These are phyloP conservation scores for Exobasidium rhododendri DNA, from an alignment of 1,284 basidiomycete genomes.

Conservation along the genomic window DNA sequence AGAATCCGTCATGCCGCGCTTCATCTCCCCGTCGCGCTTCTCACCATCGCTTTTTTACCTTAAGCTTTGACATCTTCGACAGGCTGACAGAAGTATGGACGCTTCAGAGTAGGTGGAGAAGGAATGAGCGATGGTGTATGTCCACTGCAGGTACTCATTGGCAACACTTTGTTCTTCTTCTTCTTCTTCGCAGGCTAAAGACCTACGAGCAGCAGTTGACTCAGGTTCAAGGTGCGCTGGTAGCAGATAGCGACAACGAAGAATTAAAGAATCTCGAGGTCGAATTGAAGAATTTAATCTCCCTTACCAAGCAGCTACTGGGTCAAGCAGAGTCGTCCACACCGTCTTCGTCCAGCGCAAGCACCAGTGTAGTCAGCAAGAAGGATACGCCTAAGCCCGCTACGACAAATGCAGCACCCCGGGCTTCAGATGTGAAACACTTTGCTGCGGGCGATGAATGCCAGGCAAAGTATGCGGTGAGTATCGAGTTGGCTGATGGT, in stretches of 20 bases:
- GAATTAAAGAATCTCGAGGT: constrained; percentile 69
- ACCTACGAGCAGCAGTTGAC: constrained; percentile 61
- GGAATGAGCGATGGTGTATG: not conserved
- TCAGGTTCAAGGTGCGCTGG: constrained; percentile 82
- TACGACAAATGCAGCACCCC: not conserved
- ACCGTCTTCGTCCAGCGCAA: not conserved
- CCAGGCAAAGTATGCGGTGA: constrained; percentile 71
- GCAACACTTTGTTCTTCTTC: not conserved
- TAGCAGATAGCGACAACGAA: constrained; percentile 73
- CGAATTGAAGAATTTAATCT: constrained; percentile 85
- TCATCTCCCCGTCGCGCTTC: too few species aligned
- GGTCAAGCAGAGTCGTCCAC: not conserved
- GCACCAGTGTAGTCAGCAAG: not conserved
- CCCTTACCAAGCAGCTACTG: constrained; percentile 63
- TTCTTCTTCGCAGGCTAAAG: not conserved
- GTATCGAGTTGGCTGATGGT: not conserved
- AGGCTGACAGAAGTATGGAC: too few species aligned
- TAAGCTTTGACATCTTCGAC: too few species aligned
- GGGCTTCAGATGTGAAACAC: not conserved
- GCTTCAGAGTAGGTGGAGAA: constrained; percentile 9
- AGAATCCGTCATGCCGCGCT: too few species aligned
- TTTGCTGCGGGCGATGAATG: constrained; percentile 79
- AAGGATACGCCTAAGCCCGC: not conserved
- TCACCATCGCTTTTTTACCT: too few species aligned
- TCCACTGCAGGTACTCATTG: too few species aligned